Base-by-base conservation (phyloP, 257 asterid genomes). In the Haberlea rhodopensis region DNA sequence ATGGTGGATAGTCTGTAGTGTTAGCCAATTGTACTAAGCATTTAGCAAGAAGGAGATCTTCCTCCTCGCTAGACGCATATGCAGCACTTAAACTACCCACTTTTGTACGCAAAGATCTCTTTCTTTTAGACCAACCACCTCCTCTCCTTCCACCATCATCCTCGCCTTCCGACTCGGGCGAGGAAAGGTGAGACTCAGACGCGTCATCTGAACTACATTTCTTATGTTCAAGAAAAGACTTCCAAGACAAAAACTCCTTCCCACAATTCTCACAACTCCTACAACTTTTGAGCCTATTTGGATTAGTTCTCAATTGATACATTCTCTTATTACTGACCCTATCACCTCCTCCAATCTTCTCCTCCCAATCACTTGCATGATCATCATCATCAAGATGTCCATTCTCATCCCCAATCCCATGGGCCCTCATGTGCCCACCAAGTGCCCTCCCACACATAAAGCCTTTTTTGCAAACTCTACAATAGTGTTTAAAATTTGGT, bases 351-450 rank as follows among this genome's bases (percentile, higher is more conserved):
- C 80, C 85, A 45, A 66, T 61, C 18, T 79, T 82, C 1, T 89
- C 87, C 68, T 87, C 97, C 95, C 96, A 86, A 65, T 85, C 96
- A 40, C 86, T 85, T 0, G 73, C 75, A 9, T 92, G 95, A 8
- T 83, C 88, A 11, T 77, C 82, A 28, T 83, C 90, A 7, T 87
- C 91, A 34, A 85, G 43, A 37, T 27, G 71, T 29, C 71, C 82
- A 28, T 61, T 73, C 11, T 86, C 96, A 57, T 91, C 89, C 3
- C 94, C 92, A 11, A 85, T 85, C 0, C 94, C 98, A 60, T 92
- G 99, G 46, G 99, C 97, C 66, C 99, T 79, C 99, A 92, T 92
- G 73, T 89, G 97, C 45, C 96, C 96, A 19, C 97, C 97, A 27
- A 92, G 87, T 27, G 95, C 99, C 52, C 97, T 66, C 10, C 99